phyloP scores from a whole-genome alignment of 2,329 filamentous ascomycete genomes.

The Xylaria sp. region DNA sequence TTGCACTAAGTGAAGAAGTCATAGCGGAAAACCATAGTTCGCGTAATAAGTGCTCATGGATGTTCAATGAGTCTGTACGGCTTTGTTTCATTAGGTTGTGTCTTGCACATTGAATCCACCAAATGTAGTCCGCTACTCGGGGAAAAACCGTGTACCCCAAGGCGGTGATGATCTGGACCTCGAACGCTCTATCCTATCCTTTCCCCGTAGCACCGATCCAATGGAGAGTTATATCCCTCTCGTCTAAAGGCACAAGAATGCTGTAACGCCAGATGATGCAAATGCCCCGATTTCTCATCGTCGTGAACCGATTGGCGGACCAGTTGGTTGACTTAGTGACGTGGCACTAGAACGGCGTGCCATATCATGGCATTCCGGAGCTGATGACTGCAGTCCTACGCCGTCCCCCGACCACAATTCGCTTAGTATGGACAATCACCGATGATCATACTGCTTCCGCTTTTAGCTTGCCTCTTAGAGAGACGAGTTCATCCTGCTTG shows the following conservation, averaged over 20 bases:
- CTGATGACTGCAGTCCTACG: background rate
- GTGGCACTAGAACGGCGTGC: slow-evolving; percentile 1
- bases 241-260: slow-evolving; percentile 24
- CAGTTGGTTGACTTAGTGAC: slow-evolving; percentile 3
- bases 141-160: slow-evolving; percentile 12
- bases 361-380: background rate
- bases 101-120: background rate
- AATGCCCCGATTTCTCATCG: slow-evolving; percentile 27
- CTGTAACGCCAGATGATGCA: slow-evolving; percentile 37
- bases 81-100: slow-evolving; percentile 17
- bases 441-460: slow-evolving; percentile 41
- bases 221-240: slow-evolving; percentile 10
- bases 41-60: background rate
- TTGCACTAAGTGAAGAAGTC: slow-evolving; percentile 7
- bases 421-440: slow-evolving; percentile 12
- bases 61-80: slow-evolving; percentile 10
- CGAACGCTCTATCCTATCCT: slow-evolving; percentile 33
- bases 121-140: slow-evolving; percentile 11
- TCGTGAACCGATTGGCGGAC: slow-evolving; percentile 12
- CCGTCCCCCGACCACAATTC: slow-evolving; percentile 1
- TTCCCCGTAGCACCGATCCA: slow-evolving; percentile 19
- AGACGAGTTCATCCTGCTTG: slow-evolving; percentile 49
- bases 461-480: slow-evolving; percentile 47
- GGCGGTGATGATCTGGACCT: slow-evolving; percentile 18
- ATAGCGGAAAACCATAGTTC: background rate